Evolutionary conservation across 2,329 filamentous ascomycete genomes (phyloP).

Genomic region (Exophiala spinifera): DNA sequence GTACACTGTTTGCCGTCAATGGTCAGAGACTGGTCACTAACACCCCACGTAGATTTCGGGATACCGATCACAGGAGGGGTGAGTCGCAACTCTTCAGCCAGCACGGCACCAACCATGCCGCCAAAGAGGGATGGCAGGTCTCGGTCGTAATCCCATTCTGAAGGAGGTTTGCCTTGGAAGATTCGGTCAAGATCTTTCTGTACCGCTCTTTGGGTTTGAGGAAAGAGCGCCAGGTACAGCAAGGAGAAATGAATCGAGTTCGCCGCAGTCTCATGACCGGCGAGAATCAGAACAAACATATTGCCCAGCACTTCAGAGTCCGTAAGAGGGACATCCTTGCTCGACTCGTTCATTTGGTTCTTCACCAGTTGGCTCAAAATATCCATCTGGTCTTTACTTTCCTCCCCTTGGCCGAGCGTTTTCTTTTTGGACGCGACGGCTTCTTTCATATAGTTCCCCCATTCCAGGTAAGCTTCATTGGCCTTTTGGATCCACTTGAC

Average conservation of each 20-base stretch:
- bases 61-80: constrained; percentile 69
- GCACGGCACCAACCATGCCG: constrained; percentile 68
- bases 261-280: constrained; percentile 78
- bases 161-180: constrained; percentile 45
- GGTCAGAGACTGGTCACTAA: constrained; percentile 51
- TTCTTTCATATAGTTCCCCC: constrained; percentile 66
- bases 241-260: constrained; percentile 71
- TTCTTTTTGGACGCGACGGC: constrained; percentile 61
- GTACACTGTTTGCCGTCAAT: constrained; percentile 58
- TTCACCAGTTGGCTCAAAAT: constrained; percentile 55
- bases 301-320: constrained; percentile 28
- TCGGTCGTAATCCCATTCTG: constrained; percentile 67
- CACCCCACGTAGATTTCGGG: constrained; percentile 59
- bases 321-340: constrained; percentile 22
- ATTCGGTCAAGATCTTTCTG: constrained; percentile 68
- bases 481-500: constrained; percentile 53
- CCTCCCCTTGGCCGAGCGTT: constrained; percentile 41
- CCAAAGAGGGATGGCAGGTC: constrained; percentile 64
- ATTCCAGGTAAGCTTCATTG: constrained; percentile 58
- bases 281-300: constrained; percentile 57
- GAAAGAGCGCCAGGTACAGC: constrained; percentile 64
- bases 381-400: constrained; percentile 49
- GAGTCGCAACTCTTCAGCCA: constrained; percentile 74
- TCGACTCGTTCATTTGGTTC: constrained; percentile 35
- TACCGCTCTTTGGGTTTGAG: constrained; percentile 60